Percentiles rank a stretch among this genome's conserved stretches.
Evolutionary conservation across 225 moss, liverwort and hornwort genomes (phyloP).

Genomic region (Marchantia paleacea): DNA sequence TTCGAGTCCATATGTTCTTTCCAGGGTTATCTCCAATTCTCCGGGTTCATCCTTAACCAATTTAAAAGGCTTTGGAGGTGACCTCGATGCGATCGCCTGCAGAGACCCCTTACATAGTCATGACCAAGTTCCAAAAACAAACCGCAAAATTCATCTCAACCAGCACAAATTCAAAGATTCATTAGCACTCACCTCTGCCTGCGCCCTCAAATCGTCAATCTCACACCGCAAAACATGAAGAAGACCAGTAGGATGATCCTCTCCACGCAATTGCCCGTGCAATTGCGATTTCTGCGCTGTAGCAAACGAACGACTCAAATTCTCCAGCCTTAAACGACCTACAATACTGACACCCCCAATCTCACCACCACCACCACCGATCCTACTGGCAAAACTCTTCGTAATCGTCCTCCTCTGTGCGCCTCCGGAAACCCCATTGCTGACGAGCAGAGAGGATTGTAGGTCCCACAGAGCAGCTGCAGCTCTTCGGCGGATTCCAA

Average conservation of each 20-base stretch:
- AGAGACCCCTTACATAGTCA: not conserved
- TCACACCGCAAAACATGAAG: conserved; percentile 40
- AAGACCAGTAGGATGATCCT: conserved; percentile 17
- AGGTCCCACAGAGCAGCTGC: not conserved
- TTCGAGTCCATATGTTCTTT: conserved; percentile 44
- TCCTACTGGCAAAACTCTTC: not conserved
- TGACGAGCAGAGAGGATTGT: not conserved
- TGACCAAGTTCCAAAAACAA: not conserved
- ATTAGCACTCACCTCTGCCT: conserved; percentile 13
- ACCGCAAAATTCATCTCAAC: not conserved
- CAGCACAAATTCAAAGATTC: not conserved
- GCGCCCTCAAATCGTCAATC: conserved; percentile 29
- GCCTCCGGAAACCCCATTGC: not conserved
- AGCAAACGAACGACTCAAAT: not conserved
- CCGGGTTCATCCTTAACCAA: conserved; percentile 40
- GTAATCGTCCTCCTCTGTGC: not conserved
- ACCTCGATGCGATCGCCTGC: conserved; percentile 31
- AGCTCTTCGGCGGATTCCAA: not conserved
- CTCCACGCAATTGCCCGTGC: conserved; percentile 2
- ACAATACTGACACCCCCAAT: not conserved
- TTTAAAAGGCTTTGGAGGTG: conserved; percentile 35
- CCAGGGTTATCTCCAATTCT: conserved; percentile 36
- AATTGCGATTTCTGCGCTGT: conserved; percentile 1
- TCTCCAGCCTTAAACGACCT: not conserved
- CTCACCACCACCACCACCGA: too few species aligned